Evolutionary conservation across 2,329 filamentous ascomycete genomes (phyloP), one percentile per base, ranked within the genome.

Genomic region (Phialophora verrucosa): DNA sequence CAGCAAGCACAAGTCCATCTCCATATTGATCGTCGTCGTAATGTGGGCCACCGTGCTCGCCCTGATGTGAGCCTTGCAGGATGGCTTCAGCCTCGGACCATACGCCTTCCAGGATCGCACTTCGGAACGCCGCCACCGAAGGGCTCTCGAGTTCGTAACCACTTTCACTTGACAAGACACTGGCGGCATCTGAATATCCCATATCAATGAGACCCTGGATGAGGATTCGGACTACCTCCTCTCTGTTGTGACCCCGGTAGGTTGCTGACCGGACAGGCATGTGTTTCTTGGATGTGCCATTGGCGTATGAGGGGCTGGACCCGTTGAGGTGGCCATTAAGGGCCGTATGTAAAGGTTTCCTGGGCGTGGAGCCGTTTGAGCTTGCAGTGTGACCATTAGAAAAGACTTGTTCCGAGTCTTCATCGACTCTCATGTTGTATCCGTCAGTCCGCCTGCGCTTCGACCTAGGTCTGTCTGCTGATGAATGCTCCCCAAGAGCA

Each of bases 181-280:
- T 84, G 27, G 95, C 94, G 12, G 94, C 91, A 12, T 83, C 83
- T 66, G 88, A 83, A 75, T 98, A 97, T 2, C 95, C 95, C 81
- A 99, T 84, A 76, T 97, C 94, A 27, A 88, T 87, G 70, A 99
- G 81, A 42, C 93, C 91, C 78, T 99, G 95, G 74, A 99, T 95
- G 73, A 99, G 80, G 70, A 98, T 90, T 62, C 95, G 85, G 4
- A 94, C 96, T 53, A 98, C 90, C 80, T 99, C 94, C 82, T 97
- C 93, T 76, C 92, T 88, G 75, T 95, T 88, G 76, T 98, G 94
- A 20, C 93, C 93, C 75, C 88, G 90, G 77, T 96, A 98, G 38
- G 82, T 81, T 4, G 81, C 68, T 32, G 75, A 67, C 55, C 73
- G 63, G 29, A 73, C 67, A 23, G 73, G 67, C 47, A 69, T 70